phyloP scores from a whole-genome alignment of 192 early-diverging fungal genomes.

The Podila epigama region DNA sequence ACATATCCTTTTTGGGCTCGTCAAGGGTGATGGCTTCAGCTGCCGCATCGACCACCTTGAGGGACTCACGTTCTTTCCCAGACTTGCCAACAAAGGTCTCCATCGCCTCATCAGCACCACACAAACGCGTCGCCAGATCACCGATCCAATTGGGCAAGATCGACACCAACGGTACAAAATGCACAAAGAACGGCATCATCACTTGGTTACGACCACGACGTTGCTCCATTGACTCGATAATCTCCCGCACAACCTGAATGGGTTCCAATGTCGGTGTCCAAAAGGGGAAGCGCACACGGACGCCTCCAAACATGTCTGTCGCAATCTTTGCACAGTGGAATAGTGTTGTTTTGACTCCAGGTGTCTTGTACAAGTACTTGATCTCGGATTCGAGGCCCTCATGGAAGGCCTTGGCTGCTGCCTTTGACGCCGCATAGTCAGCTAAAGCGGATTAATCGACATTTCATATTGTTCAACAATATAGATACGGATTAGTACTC shows the following conservation, averaged over 20 bases:
- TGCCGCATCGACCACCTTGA: not conserved
- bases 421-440: conserved; percentile 84
- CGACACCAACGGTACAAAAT: conserved; percentile 49
- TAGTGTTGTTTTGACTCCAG: conserved; percentile 71
- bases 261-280: conserved; percentile 70
- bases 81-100: conserved; percentile 32
- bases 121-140: conserved; percentile 29
- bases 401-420: conserved; percentile 73
- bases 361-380: conserved; percentile 60
- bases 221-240: conserved; percentile 64
- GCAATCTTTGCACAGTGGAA: conserved; percentile 76
- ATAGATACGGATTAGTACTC: not conserved
- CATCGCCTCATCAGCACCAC: conserved; percentile 44
- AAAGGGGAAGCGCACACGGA: conserved; percentile 61
- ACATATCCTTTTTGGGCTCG: conserved; percentile 22
- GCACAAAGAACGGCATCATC: conserved; percentile 45
- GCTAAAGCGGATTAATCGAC: conserved; percentile 30
- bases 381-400: conserved; percentile 83
- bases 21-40: not conserved
- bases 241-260: conserved; percentile 61
- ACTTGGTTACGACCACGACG: conserved; percentile 58
- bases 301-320: conserved; percentile 78
- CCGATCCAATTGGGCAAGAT: conserved; percentile 42
- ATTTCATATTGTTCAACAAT: not conserved
- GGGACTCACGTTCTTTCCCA: not conserved